Percentiles rank a stretch among this genome's conserved stretches.
Evolutionary conservation across 192 early-diverging fungal genomes (phyloP).

Genomic region (Backusella liffmaniae): DNA sequence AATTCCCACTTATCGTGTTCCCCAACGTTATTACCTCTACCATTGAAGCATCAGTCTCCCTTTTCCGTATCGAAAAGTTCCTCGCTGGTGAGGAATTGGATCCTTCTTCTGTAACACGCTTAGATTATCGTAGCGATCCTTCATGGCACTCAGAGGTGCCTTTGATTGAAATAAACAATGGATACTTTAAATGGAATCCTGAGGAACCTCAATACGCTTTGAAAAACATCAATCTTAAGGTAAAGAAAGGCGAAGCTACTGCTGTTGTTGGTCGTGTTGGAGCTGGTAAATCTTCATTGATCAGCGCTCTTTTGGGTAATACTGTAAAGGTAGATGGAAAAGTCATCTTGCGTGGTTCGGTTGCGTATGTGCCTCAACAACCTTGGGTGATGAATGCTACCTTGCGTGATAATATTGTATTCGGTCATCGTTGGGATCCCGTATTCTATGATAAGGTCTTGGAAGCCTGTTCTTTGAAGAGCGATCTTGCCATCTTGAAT

Average conservation of each 20-base stretch:
- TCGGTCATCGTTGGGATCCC: constrained; percentile 76
- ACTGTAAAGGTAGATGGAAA: constrained; percentile 69
- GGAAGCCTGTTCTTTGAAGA: constrained; percentile 78
- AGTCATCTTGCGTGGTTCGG: constrained; percentile 61
- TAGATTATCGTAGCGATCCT: constrained; percentile 27
- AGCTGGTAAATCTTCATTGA: constrained; percentile 66
- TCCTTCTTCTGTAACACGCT: constrained; percentile 52
- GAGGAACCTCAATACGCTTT: constrained; percentile 36
- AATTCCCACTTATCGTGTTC: constrained; percentile 84
- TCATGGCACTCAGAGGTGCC: constrained; percentile 15
- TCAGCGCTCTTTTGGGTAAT: constrained; percentile 84
- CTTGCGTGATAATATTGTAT: constrained; percentile 89
- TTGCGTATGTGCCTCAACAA: constrained; percentile 77
- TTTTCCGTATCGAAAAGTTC: constrained; percentile 78
- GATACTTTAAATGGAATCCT: constrained; percentile 56
- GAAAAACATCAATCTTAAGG: constrained; percentile 40
- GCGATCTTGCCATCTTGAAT: constrained; percentile 82
- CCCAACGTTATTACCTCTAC: constrained; percentile 77
- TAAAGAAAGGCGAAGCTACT: constrained; percentile 37
- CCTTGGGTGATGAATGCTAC: constrained; percentile 97
- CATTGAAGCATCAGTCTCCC: constrained; percentile 82
- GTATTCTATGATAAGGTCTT: constrained; percentile 71
- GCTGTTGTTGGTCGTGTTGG: constrained; percentile 50
- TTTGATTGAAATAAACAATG: constrained; percentile 48
- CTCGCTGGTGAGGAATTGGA: constrained; percentile 83